Conservation (phyloP, 768 basidiomycete genomes). For the Chalciporus sphaerocephalus region DNA sequence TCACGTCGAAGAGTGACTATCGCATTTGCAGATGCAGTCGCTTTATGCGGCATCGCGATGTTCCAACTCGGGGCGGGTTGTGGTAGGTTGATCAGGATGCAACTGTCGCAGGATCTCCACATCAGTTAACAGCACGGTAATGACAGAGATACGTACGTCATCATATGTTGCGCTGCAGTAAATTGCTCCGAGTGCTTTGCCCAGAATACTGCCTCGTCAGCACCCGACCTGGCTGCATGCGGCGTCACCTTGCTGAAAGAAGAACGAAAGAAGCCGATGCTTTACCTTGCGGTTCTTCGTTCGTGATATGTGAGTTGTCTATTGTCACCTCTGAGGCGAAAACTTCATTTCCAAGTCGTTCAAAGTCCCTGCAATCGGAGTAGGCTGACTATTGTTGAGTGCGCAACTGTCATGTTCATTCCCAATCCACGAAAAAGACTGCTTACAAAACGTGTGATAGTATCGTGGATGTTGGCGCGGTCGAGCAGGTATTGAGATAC, state of each 20-base stretch:
- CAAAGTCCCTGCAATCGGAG: conserved; percentile 25
- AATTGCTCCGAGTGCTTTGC: conserved; percentile 19
- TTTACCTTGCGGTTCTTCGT: conserved; percentile 19
- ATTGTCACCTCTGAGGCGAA: conserved; percentile 23
- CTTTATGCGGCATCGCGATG: conserved; percentile 17
- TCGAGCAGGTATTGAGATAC: conserved; percentile 24
- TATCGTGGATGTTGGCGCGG: conserved; percentile 26
- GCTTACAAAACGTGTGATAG: conserved; percentile 24
- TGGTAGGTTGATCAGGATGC: conserved; percentile 25
- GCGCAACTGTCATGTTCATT: neutral
- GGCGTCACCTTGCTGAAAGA: conserved; percentile 4
- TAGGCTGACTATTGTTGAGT: conserved; percentile 16
- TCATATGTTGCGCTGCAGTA: conserved; percentile 21
- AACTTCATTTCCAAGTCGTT: conserved; percentile 25
- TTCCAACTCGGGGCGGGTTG: conserved; percentile 21
- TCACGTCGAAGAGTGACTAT: conserved; percentile 24
- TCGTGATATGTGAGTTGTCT: conserved; percentile 20
- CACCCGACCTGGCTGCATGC: conserved; percentile 11
- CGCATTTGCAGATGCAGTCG: conserved; percentile 23
- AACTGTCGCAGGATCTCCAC: conserved; percentile 5
- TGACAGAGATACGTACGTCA: conserved; percentile 16
- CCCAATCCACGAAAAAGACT: neutral
- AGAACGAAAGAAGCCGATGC: neutral
- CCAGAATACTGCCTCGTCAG: conserved; percentile 22
- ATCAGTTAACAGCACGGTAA: neutral